Conservation (phyloP, 768 basidiomycete species). For the Tephrocybe rancida region DNA sequence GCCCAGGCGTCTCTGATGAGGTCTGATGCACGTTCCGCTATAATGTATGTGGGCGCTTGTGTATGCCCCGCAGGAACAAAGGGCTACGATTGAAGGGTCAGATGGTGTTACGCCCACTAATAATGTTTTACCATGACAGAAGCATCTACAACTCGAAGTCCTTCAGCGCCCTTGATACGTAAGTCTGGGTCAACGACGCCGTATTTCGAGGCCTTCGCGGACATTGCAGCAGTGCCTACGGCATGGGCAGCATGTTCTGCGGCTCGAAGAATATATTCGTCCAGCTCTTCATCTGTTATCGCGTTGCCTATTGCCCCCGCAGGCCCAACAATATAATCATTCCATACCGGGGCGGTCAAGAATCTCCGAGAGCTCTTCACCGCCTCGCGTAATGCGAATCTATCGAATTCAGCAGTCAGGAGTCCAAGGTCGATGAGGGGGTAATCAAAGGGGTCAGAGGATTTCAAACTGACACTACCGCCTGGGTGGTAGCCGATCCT, state of each 20-base stretch:
- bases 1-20: constrained; percentile 16
- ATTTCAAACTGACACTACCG: constrained; percentile 29
- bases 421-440: constrained; percentile 41
- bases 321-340: constrained; percentile 19
- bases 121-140: constrained; percentile 28
- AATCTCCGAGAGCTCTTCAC: constrained; percentile 22
- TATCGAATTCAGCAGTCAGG: constrained; percentile 26
- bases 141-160: constrained; percentile 37
- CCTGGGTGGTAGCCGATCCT: constrained; percentile 8
- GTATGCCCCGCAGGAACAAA: constrained; percentile 21
- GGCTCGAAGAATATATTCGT: constrained; percentile 14
- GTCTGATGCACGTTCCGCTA: constrained; percentile 27
- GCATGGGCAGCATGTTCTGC: constrained; percentile 24
- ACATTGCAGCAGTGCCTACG: constrained; percentile 32
- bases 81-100: constrained; percentile 10
- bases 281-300: constrained; percentile 24
- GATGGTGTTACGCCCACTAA: background rate
- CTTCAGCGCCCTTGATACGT: constrained; percentile 29
- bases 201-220: constrained; percentile 17
- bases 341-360: constrained; percentile 20
- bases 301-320: background rate
- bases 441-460: constrained; percentile 37
- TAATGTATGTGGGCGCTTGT: constrained; percentile 19
- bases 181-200: constrained; percentile 37
- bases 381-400: constrained; percentile 22